These are phyloP conservation scores for Septoria linicola DNA, from an alignment of 2,329 filamentous ascomycete genomes.

Conservation along the genomic window DNA sequence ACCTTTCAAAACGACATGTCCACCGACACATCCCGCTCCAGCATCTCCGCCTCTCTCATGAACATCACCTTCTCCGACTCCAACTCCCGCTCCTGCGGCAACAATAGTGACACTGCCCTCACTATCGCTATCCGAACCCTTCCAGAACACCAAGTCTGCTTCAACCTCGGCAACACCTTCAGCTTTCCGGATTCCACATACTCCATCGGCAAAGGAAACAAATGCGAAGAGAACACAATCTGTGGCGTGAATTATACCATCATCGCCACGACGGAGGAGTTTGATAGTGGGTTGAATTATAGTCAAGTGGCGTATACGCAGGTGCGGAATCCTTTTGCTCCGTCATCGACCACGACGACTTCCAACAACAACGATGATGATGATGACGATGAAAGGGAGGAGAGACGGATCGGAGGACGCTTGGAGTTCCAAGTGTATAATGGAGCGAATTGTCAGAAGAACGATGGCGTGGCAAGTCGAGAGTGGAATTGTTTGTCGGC, in stretches of 20 bases:
- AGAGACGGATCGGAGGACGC: slow-evolving; percentile 4
- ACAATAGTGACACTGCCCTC: slow-evolving; percentile 38
- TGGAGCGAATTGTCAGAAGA: slow-evolving; percentile 15
- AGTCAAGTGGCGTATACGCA: slow-evolving; percentile 16
- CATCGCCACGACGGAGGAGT: background rate
- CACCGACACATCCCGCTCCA: slow-evolving; percentile 3
- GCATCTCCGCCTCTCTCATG: slow-evolving; percentile 18
- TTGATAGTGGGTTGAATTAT: slow-evolving; percentile 7
- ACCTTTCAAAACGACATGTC: slow-evolving; percentile 20
- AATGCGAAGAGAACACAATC: slow-evolving; percentile 2
- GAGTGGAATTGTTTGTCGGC: slow-evolving; percentile 18
- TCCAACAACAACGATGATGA: too few relatives aligned
- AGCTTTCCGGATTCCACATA: slow-evolving; percentile 6
- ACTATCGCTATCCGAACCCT: slow-evolving; percentile 48
- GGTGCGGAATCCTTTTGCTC: slow-evolving; percentile 12
- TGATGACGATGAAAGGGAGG: background rate
- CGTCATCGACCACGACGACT: too few relatives aligned
- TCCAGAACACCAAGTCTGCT: slow-evolving; percentile 14
- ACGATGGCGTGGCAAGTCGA: background rate
- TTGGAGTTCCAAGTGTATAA: slow-evolving; percentile 15
- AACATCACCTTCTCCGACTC: slow-evolving; percentile 65
- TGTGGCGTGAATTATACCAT: slow-evolving; percentile 22
- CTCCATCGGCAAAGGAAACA: slow-evolving; percentile 3
- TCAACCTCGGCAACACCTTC: slow-evolving; percentile 18
- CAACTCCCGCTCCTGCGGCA: slow-evolving; percentile 51